Conservation (phyloP, 139 green algal species). For the Chlamydomonas sphaeroides region DNA sequence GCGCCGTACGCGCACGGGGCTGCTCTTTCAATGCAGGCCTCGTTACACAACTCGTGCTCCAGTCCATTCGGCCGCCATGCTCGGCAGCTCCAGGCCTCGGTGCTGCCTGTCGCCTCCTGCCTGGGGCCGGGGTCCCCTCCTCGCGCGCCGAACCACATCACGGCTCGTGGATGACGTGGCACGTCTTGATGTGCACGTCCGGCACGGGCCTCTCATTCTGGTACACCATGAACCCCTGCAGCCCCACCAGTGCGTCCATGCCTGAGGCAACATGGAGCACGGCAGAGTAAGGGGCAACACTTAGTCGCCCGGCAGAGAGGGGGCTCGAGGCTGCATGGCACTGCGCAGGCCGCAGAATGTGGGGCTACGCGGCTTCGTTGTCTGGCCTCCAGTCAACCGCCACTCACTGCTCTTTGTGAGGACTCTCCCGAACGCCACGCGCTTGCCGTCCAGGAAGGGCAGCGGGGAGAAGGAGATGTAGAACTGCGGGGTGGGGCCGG, state of each 20-base stretch:
- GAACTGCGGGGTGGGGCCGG: slow-evolving; percentile 44
- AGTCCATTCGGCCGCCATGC: too few species aligned
- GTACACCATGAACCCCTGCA: slow-evolving; percentile 1
- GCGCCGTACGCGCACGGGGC: too few species aligned
- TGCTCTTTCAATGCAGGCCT: too few species aligned
- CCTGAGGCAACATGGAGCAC: background rate
- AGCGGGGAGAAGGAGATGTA: slow-evolving; percentile 55
- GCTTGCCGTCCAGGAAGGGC: slow-evolving; percentile 60
- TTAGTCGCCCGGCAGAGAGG: background rate
- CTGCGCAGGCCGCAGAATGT: too few species aligned
- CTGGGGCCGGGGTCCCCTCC: too few species aligned
- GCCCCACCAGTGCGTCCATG: background rate
- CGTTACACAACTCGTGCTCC: too few species aligned
- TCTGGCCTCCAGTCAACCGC: too few species aligned
- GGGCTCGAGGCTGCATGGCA: background rate
- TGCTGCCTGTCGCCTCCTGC: too few species aligned
- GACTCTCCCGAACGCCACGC: slow-evolving; percentile 55
- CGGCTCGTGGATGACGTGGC: slow-evolving; percentile 25
- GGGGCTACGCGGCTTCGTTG: too few species aligned
- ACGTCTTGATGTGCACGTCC: slow-evolving; percentile 34
- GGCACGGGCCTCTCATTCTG: slow-evolving; percentile 54
- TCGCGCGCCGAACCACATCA: too few species aligned
- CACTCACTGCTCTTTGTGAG: slow-evolving; percentile 19
- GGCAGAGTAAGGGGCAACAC: too few species aligned
- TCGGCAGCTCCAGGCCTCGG: too few species aligned